Evolutionary conservation across 352 stramenopile species (phyloP), one percentile per base, ranked within the genome.

Genomic region (Phytophthora aleatoria): DNA sequence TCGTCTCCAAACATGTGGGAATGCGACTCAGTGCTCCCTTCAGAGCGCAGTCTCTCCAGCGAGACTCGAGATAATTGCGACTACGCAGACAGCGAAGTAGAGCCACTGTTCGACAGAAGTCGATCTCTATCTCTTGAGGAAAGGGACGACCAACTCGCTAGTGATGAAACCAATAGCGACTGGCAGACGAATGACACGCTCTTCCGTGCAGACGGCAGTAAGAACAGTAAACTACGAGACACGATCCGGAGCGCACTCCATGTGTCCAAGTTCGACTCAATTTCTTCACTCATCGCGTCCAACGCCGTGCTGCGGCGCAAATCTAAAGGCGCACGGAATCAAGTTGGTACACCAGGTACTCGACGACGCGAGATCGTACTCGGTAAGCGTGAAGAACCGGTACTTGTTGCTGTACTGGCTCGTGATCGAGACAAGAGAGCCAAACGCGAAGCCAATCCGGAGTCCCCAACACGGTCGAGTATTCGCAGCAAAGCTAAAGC

Each of bases 211-310:
- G 90, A 97, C 53, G 91, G 91, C 26, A 87, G 83, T 38, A 88
- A 81, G 52, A 96, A 95, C 72, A 91, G 80, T 55, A 91, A 87
- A 42, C 73, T 97, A 26, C 79, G 91, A 9, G 86, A 96, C 55
- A 95, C 84, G 16, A 92, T 96, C 35, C 79, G 82, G 9, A 72
- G 77, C 5, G 85, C 87, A 2, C 74, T 97, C 4, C 82, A 89
- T 30, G 77, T 94, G 3, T 95, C 87, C 26, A 94, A 94, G 67
- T 97, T 97, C 61, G 91, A 97, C 71, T 97, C 89, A 1, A 83
- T 97, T 20, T 94, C 90, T 16, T 91, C 91, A 11, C 78, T 96
- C 2, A 75, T 97, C 10, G 87, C 90, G 1, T 90, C 81, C 15
- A 91, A 91, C 41, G 79, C 92, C 9, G 65, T 91, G 8, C 64